A percentile compares a stretch with the other conserved stretches of the same genome.
Evolutionary conservation across 768 basidiomycete genomes (phyloP).

Genomic region (Termitomyces sp.): DNA sequence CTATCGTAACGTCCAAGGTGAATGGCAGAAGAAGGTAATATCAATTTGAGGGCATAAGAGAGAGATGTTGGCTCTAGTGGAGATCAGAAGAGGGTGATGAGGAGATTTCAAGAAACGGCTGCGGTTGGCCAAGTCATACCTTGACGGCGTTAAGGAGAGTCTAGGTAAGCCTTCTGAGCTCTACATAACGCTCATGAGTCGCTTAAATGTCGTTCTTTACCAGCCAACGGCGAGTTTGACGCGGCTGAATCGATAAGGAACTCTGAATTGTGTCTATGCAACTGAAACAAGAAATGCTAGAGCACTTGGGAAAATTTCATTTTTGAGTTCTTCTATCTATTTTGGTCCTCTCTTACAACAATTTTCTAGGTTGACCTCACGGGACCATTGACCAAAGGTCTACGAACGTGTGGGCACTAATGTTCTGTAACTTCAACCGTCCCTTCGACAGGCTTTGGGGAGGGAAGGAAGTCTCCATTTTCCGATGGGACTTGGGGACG

Average conservation of each 20-base stretch:
- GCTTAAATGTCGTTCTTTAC: not conserved
- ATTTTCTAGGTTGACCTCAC: slow-evolving; percentile 53
- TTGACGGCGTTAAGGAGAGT: slow-evolving; percentile 78
- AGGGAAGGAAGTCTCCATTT: slow-evolving; percentile 89
- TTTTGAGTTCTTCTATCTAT: slow-evolving; percentile 48
- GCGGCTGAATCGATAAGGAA: slow-evolving; percentile 96
- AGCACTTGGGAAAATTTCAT: slow-evolving; percentile 86
- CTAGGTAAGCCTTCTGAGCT: slow-evolving; percentile 44
- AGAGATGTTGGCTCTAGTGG: slow-evolving; percentile 57
- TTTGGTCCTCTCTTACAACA: not conserved
- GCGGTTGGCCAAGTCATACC: slow-evolving; percentile 84
- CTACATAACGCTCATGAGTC: not conserved
- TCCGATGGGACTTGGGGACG: slow-evolving; percentile 74
- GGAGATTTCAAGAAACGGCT: slow-evolving; percentile 95
- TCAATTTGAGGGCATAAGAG: slow-evolving; percentile 57
- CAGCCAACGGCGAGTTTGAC: slow-evolving; percentile 88
- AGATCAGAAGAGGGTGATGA: slow-evolving; percentile 82
- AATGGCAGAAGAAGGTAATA: too few species aligned
- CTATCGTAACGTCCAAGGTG: too few species aligned
- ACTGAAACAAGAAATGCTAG: slow-evolving; percentile 87
- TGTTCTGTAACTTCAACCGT: slow-evolving; percentile 81
- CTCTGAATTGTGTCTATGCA: slow-evolving; percentile 87
- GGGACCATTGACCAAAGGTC: slow-evolving; percentile 37
- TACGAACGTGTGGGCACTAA: slow-evolving; percentile 71
- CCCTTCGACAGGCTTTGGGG: slow-evolving; percentile 66